Evolutionary conservation across 768 basidiomycete species (phyloP).

Genomic region (Epithele typhae): DNA sequence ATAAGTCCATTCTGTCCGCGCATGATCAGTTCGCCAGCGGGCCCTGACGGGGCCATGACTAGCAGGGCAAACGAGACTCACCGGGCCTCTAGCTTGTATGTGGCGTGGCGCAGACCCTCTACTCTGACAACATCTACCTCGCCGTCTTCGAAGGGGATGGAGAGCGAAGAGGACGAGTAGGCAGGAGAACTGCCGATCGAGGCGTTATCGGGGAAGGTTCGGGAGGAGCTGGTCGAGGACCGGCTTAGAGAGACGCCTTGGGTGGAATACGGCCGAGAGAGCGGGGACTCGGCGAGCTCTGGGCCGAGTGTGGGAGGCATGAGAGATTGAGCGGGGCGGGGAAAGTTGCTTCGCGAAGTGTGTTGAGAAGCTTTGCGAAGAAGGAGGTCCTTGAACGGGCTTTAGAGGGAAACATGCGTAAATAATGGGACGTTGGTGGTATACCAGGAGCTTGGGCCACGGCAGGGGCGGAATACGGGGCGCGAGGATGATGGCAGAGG

Average conservation of each 20-base stretch:
- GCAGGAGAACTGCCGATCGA: constrained; percentile 23
- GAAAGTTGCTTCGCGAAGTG: constrained; percentile 13
- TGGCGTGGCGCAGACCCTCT: constrained; percentile 59
- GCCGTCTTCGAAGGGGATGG: constrained; percentile 32
- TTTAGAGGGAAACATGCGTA: constrained; percentile 13
- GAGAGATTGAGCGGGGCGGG: constrained; percentile 5
- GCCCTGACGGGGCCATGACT: constrained; percentile 13
- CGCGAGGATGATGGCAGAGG: background rate
- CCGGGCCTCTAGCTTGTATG: constrained; percentile 61
- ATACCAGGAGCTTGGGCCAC: background rate
- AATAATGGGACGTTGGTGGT: background rate
- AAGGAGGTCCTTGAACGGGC: constrained; percentile 9
- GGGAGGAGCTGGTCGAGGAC: constrained; percentile 14
- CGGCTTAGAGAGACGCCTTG: constrained; percentile 4
- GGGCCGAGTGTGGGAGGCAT: constrained; percentile 21
- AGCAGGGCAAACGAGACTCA: constrained; percentile 39
- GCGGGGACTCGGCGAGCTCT: constrained; percentile 8
- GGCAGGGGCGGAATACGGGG: background rate
- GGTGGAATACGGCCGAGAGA: constrained; percentile 4
- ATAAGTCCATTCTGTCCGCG: constrained; percentile 19
- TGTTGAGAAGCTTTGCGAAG: constrained; percentile 14
- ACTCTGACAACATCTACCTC: constrained; percentile 42
- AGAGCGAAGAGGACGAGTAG: constrained; percentile 27
- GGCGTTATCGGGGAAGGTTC: constrained; percentile 12
- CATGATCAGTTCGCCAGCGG: constrained; percentile 18